Percentiles rank a stretch among this genome's conserved stretches.
These are phyloP conservation scores for Backusella circina DNA, from an alignment of 192 early-diverging fungal genomes.

Conservation along the genomic window DNA sequence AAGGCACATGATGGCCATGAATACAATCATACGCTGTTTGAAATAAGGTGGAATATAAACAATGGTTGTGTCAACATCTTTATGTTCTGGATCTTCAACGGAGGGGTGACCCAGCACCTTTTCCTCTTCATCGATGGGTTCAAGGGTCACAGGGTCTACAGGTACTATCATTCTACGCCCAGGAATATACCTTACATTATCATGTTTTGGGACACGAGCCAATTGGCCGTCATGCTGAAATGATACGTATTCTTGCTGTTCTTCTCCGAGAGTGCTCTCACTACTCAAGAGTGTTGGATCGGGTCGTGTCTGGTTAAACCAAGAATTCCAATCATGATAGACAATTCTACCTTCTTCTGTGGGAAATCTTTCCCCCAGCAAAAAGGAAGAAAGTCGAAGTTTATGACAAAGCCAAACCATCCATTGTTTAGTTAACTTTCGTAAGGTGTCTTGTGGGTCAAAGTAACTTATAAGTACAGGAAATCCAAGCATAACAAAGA, in stretches of 20 bases:
- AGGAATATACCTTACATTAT: constrained; percentile 76
- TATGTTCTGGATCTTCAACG: background rate
- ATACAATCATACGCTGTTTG: constrained; percentile 47
- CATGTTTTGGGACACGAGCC: constrained; percentile 79
- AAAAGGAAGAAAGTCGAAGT: constrained; percentile 76
- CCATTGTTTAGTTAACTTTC: constrained; percentile 42
- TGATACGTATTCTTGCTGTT: constrained; percentile 34
- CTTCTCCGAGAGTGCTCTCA: background rate
- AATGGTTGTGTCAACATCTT: constrained; percentile 51
- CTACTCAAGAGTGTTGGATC: background rate
- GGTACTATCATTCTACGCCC: constrained; percentile 81
- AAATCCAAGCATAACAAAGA: constrained; percentile 69
- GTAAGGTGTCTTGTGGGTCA: constrained; percentile 55
- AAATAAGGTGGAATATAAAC: constrained; percentile 82
- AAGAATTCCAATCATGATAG: constrained; percentile 41
- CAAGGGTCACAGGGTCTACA: constrained; percentile 47
- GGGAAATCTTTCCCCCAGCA: constrained; percentile 63
- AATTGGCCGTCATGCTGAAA: constrained; percentile 49
- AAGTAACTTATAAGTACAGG: constrained; percentile 59
- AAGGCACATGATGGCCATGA: constrained; percentile 50
- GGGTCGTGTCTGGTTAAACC: constrained; percentile 29
- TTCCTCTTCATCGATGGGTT: constrained; percentile 53
- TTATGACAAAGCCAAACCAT: constrained; percentile 60
- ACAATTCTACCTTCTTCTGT: constrained; percentile 70
- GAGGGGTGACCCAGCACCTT: constrained; percentile 56